phyloP scores from a whole-genome alignment of 768 basidiomycete species.

The Tulasnella sp. region DNA sequence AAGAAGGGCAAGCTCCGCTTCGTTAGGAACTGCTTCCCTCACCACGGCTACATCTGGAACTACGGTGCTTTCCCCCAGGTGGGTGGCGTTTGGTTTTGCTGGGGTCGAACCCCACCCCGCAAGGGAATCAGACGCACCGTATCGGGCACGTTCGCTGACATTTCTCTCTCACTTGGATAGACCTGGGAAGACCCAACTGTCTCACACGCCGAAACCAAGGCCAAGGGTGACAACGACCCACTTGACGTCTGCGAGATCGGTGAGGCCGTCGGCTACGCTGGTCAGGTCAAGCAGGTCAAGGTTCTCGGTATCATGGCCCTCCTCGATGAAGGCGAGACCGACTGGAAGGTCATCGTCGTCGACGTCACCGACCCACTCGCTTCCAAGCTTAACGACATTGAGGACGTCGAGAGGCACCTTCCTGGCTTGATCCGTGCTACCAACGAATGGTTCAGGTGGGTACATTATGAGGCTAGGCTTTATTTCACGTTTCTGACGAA shows the following conservation, averaged over 20 bases:
- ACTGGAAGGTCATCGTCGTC: conserved; percentile 99
- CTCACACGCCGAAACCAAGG: conserved; percentile 94
- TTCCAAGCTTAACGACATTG: conserved; percentile 94
- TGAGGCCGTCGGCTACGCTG: conserved; percentile 93
- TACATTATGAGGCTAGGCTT: background rate
- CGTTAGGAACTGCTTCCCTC: conserved; percentile 99
- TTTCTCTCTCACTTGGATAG: conserved; percentile 40
- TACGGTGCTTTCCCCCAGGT: conserved; percentile 99
- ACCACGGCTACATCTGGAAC: conserved; percentile 99
- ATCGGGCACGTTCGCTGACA: background rate
- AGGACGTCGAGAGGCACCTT: conserved; percentile 97
- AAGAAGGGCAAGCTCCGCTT: conserved; percentile 94
- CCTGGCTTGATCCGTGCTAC: conserved; percentile 95
- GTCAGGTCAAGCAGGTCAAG: conserved; percentile 99
- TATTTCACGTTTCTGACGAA: background rate
- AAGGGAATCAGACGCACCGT: background rate
- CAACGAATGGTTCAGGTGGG: conserved; percentile 97
- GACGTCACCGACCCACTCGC: conserved; percentile 95
- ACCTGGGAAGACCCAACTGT: conserved; percentile 96
- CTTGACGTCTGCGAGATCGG: conserved; percentile 99
- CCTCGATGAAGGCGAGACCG: conserved; percentile 98
- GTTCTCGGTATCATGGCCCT: conserved; percentile 99
- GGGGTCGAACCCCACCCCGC: background rate
- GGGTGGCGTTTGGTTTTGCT: conserved; percentile 30
- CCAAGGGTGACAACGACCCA: conserved; percentile 98